Percentiles rank a stretch among this genome's conserved stretches.
These are phyloP conservation scores for Clitoria ternatea DNA, from an alignment of 306 rosid species.

Conservation along the genomic window DNA sequence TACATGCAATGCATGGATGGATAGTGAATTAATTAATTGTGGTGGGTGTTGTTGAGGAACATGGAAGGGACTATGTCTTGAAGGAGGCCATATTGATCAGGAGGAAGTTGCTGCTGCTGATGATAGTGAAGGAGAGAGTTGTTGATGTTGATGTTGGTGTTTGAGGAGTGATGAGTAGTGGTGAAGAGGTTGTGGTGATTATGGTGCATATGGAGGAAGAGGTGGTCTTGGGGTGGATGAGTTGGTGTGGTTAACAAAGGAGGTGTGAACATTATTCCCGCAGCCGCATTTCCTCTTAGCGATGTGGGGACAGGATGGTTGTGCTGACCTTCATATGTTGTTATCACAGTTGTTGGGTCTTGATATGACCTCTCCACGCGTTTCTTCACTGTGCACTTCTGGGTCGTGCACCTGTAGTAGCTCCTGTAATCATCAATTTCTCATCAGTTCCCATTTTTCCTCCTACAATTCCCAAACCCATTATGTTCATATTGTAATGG, in stretches of 20 bases:
- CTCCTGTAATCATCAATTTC: constrained; percentile 40
- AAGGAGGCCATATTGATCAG: constrained; percentile 56
- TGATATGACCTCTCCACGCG: constrained; percentile 76
- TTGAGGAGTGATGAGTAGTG: background rate
- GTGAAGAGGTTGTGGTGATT: background rate
- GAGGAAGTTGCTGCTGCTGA: constrained; percentile 22
- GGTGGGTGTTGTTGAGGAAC: constrained; percentile 60
- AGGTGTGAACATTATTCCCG: constrained; percentile 59
- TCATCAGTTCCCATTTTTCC: no score
- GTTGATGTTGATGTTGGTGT: background rate
- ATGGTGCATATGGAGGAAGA: constrained; percentile 25
- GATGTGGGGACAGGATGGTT: constrained; percentile 84
- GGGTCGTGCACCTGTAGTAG: constrained; percentile 84
- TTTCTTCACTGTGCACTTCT: constrained; percentile 78
- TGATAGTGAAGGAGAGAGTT: constrained; percentile 30
- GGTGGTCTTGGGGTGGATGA: constrained; percentile 35
- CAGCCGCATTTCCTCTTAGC: constrained; percentile 55
- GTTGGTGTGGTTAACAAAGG: constrained; percentile 31
- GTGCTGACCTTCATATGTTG: constrained; percentile 88
- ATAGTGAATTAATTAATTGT: constrained; percentile 5
- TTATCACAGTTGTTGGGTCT: constrained; percentile 73
- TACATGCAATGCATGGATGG: background rate
- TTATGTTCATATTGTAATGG: no score
- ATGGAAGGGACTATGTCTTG: constrained; percentile 73
- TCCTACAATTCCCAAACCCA: no score